phyloP scores from a whole-genome alignment of 306 rosid genomes.

The Notholithocarpus densiflorus region DNA sequence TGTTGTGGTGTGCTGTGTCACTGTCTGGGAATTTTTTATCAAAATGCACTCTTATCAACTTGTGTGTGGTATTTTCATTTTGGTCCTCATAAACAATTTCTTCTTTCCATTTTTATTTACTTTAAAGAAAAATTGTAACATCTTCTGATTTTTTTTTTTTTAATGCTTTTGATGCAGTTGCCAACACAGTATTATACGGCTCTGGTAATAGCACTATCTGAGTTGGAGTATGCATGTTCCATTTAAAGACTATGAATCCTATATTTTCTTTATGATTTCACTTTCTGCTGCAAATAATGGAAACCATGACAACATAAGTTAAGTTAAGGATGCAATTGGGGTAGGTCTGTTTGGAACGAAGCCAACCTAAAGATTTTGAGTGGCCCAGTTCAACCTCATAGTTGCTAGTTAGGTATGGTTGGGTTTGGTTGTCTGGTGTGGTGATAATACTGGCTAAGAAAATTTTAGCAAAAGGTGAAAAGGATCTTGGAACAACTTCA shows the following conservation, averaged over 20 bases:
- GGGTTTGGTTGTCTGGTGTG: neutral
- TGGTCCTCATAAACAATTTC: neutral
- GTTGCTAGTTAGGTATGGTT: neutral
- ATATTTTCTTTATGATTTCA: neutral
- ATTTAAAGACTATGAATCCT: too few species aligned
- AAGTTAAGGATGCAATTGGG: neutral
- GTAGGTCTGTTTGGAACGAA: neutral
- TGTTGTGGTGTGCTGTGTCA: neutral
- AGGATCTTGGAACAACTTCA: neutral
- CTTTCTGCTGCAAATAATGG: too few species aligned
- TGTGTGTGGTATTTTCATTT: neutral
- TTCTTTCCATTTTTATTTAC: neutral
- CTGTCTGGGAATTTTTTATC: neutral
- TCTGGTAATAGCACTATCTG: slow-evolving; percentile 49
- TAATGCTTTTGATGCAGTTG: slow-evolving; percentile 57
- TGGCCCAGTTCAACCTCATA: neutral
- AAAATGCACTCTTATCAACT: neutral
- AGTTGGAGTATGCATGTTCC: neutral
- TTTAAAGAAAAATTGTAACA: neutral
- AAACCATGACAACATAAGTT: neutral
- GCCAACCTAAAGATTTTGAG: neutral
- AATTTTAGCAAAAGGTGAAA: neutral
- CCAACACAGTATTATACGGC: slow-evolving; percentile 95
- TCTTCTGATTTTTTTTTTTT: neutral
- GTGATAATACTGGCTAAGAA: neutral